Conservation (phyloP, 2,329 filamentous ascomycete genomes). For the Colletotrichum sp. region DNA sequence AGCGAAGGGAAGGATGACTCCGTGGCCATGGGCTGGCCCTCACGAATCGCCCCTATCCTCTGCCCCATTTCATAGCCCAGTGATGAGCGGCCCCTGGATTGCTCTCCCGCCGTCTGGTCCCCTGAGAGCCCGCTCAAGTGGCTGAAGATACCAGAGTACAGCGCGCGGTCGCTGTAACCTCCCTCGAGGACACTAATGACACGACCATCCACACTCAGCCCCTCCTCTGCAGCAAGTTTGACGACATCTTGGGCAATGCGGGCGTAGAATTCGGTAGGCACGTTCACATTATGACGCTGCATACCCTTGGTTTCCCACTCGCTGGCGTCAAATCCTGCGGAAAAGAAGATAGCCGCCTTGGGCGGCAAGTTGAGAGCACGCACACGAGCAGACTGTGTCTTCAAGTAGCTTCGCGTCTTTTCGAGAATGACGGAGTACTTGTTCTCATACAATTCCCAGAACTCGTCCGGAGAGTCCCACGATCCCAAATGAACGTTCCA, state of each 20-base stretch:
- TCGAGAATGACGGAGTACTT: conserved; percentile 80
- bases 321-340: conserved; percentile 95
- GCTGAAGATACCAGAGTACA: conserved; percentile 87
- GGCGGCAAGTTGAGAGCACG: conserved; percentile 64
- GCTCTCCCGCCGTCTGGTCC: conserved; percentile 41
- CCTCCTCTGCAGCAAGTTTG: conserved; percentile 80
- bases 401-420: conserved; percentile 82
- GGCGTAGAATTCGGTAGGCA: conserved; percentile 96
- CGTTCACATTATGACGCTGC: conserved; percentile 95
- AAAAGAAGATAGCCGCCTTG: conserved; percentile 90
- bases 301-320: conserved; percentile 92
- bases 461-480: conserved; percentile 83
- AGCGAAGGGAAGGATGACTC: conserved; percentile 30
- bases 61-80: conserved; percentile 65
- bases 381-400: conserved; percentile 71
- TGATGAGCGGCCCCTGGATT: conserved; percentile 39
- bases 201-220: conserved; percentile 77
- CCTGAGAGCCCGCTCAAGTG: conserved; percentile 84
- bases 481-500: conserved; percentile 95
- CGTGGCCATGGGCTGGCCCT: conserved; percentile 32
- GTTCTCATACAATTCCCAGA: conserved; percentile 86
- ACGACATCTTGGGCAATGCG: conserved; percentile 87
- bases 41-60: conserved; percentile 47
- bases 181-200: conserved; percentile 95
- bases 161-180: conserved; percentile 91